Evolutionary conservation across 1,139 yeast genomes (phyloP), one percentile per base, ranked within the genome.

Genomic region (Wickerhamomyces sp.): DNA sequence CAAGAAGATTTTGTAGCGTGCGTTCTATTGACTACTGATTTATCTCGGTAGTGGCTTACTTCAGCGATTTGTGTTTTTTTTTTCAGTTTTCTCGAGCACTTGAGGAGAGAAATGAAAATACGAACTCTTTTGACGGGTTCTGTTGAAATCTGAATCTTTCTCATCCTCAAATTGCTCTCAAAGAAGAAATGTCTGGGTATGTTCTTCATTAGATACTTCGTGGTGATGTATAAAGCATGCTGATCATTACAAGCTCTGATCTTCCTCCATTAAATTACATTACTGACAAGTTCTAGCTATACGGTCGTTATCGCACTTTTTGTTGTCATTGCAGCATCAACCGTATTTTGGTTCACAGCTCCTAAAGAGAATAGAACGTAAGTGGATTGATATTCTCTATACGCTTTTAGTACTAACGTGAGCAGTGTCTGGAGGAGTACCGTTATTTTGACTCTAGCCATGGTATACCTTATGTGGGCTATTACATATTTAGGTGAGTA

Each of bases 391-490:
- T 19, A 7, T 8, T 19, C 7, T 19, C 21, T 7, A 23, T 12
- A 12, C 14, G 4, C 14, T 26, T 10, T 19, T 23, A 24, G 17
- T 13, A 4, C 14, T 12, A n/a, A 8, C 14, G 25, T 21, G 4
- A 34, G 26, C 32, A 75, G 81, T 23, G 96, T 89, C 30, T 88
- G 95, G 93, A 76, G 96, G 64, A 84, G 95, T 37, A 85, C 96
- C 11, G 77, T 88, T 32, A 79, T 82, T 36, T 69, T 89, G 46
- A 75, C 89, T 4, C 61, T 89, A 54, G 78, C 94, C 16, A 84
- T 88, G 95, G 83, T 88, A 68, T 88, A 74, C 59, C 69, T 88
- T 54, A 85, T 88, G 95, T 87, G 96, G 96, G 96, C 95, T 20
- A 78, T 86, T 48, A 86, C 96, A 7, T 86, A 84, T 53, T 63